A percentile compares a stretch with the other conserved stretches of the same genome.
Evolutionary conservation across 768 basidiomycete species (phyloP).

Genomic region (Porpolomopsis calyptriformis): DNA sequence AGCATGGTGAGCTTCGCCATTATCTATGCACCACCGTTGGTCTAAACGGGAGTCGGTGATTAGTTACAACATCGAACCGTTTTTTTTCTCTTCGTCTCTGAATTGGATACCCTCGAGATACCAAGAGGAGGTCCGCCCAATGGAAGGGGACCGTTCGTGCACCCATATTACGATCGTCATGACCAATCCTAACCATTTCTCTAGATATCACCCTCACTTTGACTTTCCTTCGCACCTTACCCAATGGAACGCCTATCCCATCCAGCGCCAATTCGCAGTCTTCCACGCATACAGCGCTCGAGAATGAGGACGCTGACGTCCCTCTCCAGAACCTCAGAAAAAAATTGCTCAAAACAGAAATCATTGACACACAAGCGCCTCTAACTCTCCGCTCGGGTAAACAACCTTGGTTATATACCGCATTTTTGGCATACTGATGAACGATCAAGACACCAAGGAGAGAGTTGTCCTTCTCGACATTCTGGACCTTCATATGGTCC

Average conservation of each 20-base stretch:
- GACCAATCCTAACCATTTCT: not conserved
- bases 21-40: not conserved
- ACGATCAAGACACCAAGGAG: not conserved
- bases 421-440: constrained; percentile 3
- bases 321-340: not conserved
- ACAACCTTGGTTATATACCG: constrained; percentile 9
- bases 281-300: not conserved
- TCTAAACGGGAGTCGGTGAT: not conserved
- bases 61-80: constrained; percentile 48
- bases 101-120: constrained; percentile 63
- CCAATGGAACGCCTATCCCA: constrained; percentile 1
- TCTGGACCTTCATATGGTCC: constrained; percentile 47
- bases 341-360: not conserved
- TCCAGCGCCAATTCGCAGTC: constrained; percentile 1
- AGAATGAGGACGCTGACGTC: not conserved
- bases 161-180: not conserved
- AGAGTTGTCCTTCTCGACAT: constrained; percentile 17
- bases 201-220: constrained; percentile 48
- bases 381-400: not conserved
- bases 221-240: constrained; percentile 37
- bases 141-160: constrained; percentile 30
- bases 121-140: constrained; percentile 34
- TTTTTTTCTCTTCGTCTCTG: constrained; percentile 52
- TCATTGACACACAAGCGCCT: constrained; percentile 6
- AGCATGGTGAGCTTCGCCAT: constrained; percentile 23